A percentile compares a stretch with the other conserved stretches of the same genome.
These are phyloP conservation scores for Crithidia acanthocephali DNA, from an alignment of 208 protist species.

Conservation along the genomic window DNA sequence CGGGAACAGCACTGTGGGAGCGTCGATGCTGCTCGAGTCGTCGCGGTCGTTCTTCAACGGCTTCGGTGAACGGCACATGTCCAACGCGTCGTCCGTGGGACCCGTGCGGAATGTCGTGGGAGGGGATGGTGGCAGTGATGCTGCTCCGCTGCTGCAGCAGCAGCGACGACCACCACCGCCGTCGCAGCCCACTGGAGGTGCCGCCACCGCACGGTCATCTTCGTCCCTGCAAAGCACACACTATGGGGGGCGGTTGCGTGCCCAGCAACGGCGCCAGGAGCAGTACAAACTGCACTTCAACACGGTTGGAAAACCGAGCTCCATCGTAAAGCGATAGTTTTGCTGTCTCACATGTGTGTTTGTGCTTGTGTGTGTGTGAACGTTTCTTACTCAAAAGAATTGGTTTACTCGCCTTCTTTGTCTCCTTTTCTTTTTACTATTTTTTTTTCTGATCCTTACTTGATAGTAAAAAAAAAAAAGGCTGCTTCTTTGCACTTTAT, in stretches of 20 bases:
- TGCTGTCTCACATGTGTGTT: neutral
- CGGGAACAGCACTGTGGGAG: neutral
- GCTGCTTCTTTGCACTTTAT: too few relatives aligned
- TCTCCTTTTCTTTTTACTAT: neutral
- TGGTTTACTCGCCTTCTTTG: too few relatives aligned
- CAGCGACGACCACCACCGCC: neutral
- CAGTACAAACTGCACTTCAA: constrained; percentile 19
- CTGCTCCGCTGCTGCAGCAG: neutral
- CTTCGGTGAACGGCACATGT: neutral
- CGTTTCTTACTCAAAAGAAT: too few relatives aligned
- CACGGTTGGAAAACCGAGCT: neutral
- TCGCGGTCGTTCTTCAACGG: neutral
- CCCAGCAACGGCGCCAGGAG: constrained; percentile 23
- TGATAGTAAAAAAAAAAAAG: too few relatives aligned
- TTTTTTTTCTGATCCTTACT: too few relatives aligned
- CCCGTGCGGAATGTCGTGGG: neutral
- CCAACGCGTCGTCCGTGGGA: neutral
- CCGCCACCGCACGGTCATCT: neutral
- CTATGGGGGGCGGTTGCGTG: constrained; percentile 25
- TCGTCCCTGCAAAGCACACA: neutral
- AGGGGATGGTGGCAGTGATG: neutral
- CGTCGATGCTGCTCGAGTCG: constrained; percentile 10
- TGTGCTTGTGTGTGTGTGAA: neutral
- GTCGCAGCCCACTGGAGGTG: neutral
- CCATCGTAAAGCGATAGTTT: neutral